Evolutionary conservation across 2,329 filamentous ascomycete genomes (phyloP), one percentile per base, ranked within the genome.

Genomic region (Tolypocladium nubicola): DNA sequence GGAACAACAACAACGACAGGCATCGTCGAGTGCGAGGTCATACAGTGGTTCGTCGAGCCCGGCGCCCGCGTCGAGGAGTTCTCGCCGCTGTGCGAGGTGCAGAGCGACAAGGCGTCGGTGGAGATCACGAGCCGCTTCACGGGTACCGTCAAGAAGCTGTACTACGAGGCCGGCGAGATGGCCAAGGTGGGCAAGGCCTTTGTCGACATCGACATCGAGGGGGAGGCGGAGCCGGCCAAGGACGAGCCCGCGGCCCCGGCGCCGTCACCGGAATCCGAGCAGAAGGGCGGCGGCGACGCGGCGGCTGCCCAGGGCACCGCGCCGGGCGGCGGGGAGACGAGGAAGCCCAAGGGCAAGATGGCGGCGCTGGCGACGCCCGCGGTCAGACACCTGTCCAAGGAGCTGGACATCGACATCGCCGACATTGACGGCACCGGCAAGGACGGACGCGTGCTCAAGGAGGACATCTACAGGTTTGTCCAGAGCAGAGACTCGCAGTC

Each of bases 41-140:
- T 97, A 67, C 94, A 99, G 77, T 99, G 94, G 94, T 99, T 97
- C 71, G 93, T 99, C 63, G 88, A 97, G 74, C 91, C 95, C 54
- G 93, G 92, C 58, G 94, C 94, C 40, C 86, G 89, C 58, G 92
- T 99, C 65, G 92, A 99, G 76, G 93, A 99, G 76, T 99, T 96
- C 81, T 94, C 95, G 65, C 94, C 93, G 59, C 81, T 99, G 52
- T 99, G 94, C 75, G 94, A 99, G 76, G 95, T 99, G 50, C 94
- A 97, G 72, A 97, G 92, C 67, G 94, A 99, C 76, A 99, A 99
- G 74, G 94, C 94, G 54, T 84, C 84, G 1, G 83, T 86, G 26
- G 82, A 97, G 80, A 99, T 99, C 65, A 97, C 94, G 43, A 97
- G 92, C 66, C 87, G 94, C 56, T 99, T 96, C 72, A 86, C 92